Evolutionary conservation across 257 asterid genomes (phyloP), one percentile per base, ranked within the genome.

Genomic region (Solanum dulcamara): DNA sequence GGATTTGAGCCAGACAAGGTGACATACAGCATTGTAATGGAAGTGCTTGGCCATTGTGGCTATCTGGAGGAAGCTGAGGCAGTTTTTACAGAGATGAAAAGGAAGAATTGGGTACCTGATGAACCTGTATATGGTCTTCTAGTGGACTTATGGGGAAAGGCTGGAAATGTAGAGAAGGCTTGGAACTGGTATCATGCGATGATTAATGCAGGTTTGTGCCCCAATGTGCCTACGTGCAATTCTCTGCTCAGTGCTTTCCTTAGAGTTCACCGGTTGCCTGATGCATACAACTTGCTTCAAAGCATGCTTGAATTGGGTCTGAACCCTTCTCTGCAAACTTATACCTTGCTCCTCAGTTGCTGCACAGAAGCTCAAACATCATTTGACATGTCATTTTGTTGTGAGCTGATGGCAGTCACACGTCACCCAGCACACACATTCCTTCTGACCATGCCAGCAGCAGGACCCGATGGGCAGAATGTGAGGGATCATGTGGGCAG

Each of bases 31-130:
- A 95, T 95, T 66, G 93, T 96, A 22, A 96, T 96, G 99, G 99
- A 96, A 89, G 99, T 94, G 85, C 96, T 96, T 72, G 99, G 99
- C 71, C 98, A 96, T 75, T 95, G 96, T 87, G 99, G 99, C 70
- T 92, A 90, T 88, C 90, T 95, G 48, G 98, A 95, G 20, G 99
- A 96, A 90, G 97, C 97, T 1, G 99, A 96, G 93, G 97, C 94
- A 6, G 90, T 96, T 81, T 96, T 96, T 85, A 84, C 86, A 0
- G 98, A 96, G 91, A 94, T 96, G 99, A 94, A 91, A 86, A 87
- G 94, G 40, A 96, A 92, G 89, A 94, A 95, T 50, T 96, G 98
- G 98, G 89, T 96, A n/a, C 99, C 99, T 0, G 99, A 96, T 48
- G 99, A 96, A 89, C 98, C 98, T 3, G 98, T 92, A 64, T 96